Base-by-base conservation (phyloP, 2,329 filamentous ascomycete species). In the Orbilia ellipsospora region DNA sequence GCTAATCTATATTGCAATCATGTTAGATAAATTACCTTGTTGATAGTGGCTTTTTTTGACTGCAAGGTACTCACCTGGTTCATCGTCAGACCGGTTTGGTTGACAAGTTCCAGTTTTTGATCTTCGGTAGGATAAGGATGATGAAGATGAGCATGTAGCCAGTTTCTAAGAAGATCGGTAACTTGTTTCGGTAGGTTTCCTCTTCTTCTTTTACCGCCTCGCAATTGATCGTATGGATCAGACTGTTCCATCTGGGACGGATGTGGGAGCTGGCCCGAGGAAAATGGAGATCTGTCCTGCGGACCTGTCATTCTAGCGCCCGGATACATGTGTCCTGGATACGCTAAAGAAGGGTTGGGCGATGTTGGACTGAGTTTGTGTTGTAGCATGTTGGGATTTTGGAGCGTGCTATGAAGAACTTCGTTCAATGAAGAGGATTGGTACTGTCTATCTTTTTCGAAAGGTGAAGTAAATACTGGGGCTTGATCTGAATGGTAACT, bases 131-230 rank as follows among this genome's bases (percentile, higher is more conserved):
- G 93, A 81, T 96, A 96, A 0, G 93, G 92, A 80, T 95, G 92
- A 74, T 89, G 85, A 6, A 93, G 82, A 81, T 95, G 91, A n/a
- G 86, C 86, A 61, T 89, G 83, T 78, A 96, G 94, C 93, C 93
- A 97, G 0, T 88, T 85, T 64, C 91, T 88, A 48, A 97, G 85
- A 78, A 92, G 90, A 80, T 94, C 91, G 0, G 93, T 97, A 0
- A 92, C 92, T 65, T 93, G 91, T 81, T 96, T 96, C n/a, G 93
- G 93, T 2, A 97, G 85, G 80, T 97, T 97, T 0, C 93, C 93
- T 45, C 93, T 87, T 62, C 93, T 86, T 81, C 85, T 84, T 79
- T 86, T 87, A 4, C 77, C 78, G 10, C 77, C 77, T 26, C 78
- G 73, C 15, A 81, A 80, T 16, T 82, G 79, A 50, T 80, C 78